Percentiles rank a stretch among this genome's conserved stretches.
These are phyloP conservation scores for Botrytis galanthina DNA, from an alignment of 2,329 filamentous ascomycete genomes.

Conservation along the genomic window DNA sequence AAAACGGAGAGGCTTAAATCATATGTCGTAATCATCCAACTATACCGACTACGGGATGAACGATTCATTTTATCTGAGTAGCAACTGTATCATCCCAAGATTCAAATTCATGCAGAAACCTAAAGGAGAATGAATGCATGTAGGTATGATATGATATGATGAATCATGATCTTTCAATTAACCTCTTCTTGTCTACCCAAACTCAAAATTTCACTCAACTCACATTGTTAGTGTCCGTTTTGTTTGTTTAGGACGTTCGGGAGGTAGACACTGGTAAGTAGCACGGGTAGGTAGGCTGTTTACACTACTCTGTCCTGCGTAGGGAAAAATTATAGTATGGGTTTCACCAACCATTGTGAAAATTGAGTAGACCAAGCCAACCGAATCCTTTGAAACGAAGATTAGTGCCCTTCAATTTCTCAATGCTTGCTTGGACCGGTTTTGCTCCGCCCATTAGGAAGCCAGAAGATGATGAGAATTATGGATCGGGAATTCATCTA, in stretches of 20 bases:
- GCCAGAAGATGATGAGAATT: not conserved
- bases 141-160: not conserved
- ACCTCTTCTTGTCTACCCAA: not conserved
- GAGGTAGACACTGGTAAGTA: not conserved
- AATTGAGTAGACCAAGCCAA: not conserved
- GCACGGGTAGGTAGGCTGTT: not conserved
- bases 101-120: not conserved
- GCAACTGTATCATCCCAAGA: not conserved
- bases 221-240: not conserved
- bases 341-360: slow-evolving; percentile 6
- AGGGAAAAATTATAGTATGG: not conserved
- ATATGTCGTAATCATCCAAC: not conserved
- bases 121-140: not conserved
- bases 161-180: not conserved
- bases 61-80: not conserved
- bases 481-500: not conserved
- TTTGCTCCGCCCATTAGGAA: not conserved
- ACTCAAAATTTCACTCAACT: not conserved
- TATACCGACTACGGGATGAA: not conserved
- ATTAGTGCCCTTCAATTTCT: slow-evolving; percentile 11
- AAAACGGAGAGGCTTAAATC: not conserved
- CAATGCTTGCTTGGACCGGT: slow-evolving; percentile 7
- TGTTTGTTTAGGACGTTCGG: not conserved
- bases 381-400: slow-evolving; percentile 11
- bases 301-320: not conserved